Conservation (phyloP, 108 stramenopile genomes). For the Aurantiochytrium sp. region DNA sequence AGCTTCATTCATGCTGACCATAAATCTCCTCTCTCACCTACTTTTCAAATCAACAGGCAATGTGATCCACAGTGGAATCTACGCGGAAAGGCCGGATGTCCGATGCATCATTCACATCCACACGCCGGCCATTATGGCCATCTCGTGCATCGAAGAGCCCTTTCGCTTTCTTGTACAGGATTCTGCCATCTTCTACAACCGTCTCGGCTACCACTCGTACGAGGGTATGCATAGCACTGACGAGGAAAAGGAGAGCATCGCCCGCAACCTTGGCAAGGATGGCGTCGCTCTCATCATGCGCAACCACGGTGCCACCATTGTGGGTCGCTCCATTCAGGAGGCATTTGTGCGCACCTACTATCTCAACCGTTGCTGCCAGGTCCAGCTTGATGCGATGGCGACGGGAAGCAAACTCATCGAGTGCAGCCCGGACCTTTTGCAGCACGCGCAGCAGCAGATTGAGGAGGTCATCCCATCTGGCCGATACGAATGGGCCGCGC, state of each 20-base stretch:
- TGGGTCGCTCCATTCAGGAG: constrained; percentile 8
- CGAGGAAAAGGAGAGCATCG: constrained; percentile 5
- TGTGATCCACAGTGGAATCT: constrained; percentile 14
- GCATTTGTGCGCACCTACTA: constrained; percentile 11
- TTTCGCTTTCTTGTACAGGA: background rate
- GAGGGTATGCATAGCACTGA: background rate
- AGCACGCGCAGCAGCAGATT: constrained; percentile 16
- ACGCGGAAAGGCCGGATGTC: background rate
- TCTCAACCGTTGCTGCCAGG: background rate
- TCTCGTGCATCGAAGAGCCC: background rate
- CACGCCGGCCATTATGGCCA: background rate
- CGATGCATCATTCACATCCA: constrained; percentile 5
- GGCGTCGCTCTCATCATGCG: constrained; percentile 12
- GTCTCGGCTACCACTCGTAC: background rate
- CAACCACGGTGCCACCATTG: constrained; percentile 12
- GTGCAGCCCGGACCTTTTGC: background rate
- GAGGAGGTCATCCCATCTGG: background rate
- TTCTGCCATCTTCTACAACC: background rate
- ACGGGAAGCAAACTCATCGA: background rate
- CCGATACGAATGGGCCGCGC: background rate
- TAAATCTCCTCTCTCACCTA: no score
- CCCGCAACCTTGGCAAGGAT: background rate
- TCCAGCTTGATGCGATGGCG: background rate
- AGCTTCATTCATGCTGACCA: no score
- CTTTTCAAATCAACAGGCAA: background rate